Base-by-base conservation (phyloP, 129 eudicot genomes). In the Tagetes erecta region DNA sequence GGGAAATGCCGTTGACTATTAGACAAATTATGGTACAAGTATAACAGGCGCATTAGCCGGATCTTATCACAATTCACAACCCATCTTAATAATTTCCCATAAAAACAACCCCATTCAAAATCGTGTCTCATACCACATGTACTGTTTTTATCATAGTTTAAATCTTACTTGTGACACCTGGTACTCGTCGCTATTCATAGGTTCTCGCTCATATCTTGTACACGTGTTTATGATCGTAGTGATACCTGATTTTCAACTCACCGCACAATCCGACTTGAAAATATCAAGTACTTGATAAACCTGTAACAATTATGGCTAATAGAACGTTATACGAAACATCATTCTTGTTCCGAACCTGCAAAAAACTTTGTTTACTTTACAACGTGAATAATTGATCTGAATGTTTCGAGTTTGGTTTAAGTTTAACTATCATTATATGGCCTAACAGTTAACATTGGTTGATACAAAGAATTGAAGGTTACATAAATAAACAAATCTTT, bases 401-500 rank as follows among this genome's bases (percentile, higher is more conserved):
- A 8, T 46, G n/a, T 47, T 47, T 47, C 52, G 3, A 9, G 14
- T 47, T 47, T 47, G 3, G 3, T 9, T 7, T 13, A 1, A 13
- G 51, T 46, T 46, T 46, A 8, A 8, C 52, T 47, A 47, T 47
- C 14, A 47, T 47, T 11, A 47, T 47, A 47, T 20, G 27, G 27
- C 27, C 27, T 20, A 20, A 20, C 27, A 20, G 27, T 20, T 20
- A 20, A 47, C 11, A 47, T 47, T 1, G 3, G 52, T 47, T 47
- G 52, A 13, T 50, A 50, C 3, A 12, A 3, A 8, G 30, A 11
- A 50, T 13, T 0, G 13, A 51, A 12, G 13, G 1, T 47, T 20
- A 42, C 58, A 51, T 33, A 63, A 63, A 78, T 78, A 64, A 71
- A 63, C 57, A 40, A 41, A 78, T 49, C 9, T 59, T 70, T 70